Evolutionary conservation across 805 yeast genomes (phyloP), one percentile per base, ranked within the genome.

Genomic region (Kockiozyma suomiensis): DNA sequence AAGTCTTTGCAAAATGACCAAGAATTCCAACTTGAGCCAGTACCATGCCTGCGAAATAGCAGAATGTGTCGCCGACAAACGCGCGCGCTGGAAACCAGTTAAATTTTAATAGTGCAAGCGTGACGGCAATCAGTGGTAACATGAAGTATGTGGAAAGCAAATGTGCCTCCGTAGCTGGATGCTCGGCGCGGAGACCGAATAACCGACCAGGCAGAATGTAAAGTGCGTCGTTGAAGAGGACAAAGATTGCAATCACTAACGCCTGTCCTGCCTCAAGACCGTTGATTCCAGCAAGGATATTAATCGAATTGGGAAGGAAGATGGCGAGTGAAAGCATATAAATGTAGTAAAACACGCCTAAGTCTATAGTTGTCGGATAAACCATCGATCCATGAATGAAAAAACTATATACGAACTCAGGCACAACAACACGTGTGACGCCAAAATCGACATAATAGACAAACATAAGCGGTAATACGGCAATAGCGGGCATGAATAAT

Each of bases 31-130:
- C 97, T 28, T 92, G 94, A 0, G 98, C 99, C 74, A 94, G 91
- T 0, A 94, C 96, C 99, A 94, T 94, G 2, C 99, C 99, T 26
- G 97, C 90, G 74, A 94, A 92, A 75, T 94, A 94, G 75, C 99
- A 94, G 78, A 88, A 94, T 0, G 99, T 93, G 72, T 94, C 99
- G 32, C 99, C 99, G 6, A 94, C 99, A 75, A 94, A 94, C 0
- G 90, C 98, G 58, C 76, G 76, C 0, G 99, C 90, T 0, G 99
- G 99, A 77, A 80, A 94, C 87, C 92, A 88, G 72, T 94, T 94
- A 77, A 79, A 86, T 67, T 82, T 83, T 67, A 88, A 81, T 56
- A 94, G 75, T 0, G 88, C 96, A 1, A 86, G 62, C 0, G 96
- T 83, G 7, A 90, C 94, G 1, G 97, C 97, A 42, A 93, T 70